Conservation (phyloP, 352 stramenopile species). For the Pythium aristosporum region DNA sequence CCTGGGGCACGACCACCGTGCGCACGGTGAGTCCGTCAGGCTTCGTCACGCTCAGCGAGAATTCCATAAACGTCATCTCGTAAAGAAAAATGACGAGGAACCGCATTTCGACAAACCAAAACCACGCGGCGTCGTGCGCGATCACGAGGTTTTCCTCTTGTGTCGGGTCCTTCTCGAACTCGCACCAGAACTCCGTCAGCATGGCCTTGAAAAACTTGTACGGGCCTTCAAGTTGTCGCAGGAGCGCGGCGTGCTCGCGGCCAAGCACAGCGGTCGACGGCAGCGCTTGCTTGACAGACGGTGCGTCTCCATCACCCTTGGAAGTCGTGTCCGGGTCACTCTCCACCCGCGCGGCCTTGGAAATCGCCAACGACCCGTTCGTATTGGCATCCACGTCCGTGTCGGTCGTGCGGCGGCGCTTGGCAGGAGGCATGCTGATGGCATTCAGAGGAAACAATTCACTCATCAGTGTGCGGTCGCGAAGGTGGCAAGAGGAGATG, state of each 20-base stretch:
- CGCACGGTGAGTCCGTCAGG: constrained; percentile 60
- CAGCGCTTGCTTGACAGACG: neutral
- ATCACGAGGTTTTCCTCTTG: constrained; percentile 38
- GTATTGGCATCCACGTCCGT: constrained; percentile 1
- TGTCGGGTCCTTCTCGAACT: constrained; percentile 50
- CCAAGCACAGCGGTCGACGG: constrained; percentile 4
- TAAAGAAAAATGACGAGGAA: constrained; percentile 82
- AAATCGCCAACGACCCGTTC: neutral
- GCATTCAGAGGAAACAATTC: too few species aligned
- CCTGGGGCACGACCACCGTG: constrained; percentile 10
- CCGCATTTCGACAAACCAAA: constrained; percentile 83
- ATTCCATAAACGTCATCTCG: constrained; percentile 86
- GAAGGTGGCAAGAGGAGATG: too few species aligned
- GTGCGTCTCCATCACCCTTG: neutral
- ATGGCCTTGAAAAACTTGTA: constrained; percentile 61
- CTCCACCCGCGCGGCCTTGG: neutral
- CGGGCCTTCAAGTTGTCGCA: constrained; percentile 20
- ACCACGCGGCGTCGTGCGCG: constrained; percentile 63
- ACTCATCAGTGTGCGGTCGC: too few species aligned
- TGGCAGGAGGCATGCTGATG: constrained; percentile 21
- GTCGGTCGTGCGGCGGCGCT: constrained; percentile 25
- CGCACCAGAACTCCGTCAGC: constrained; percentile 67
- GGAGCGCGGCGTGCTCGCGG: constrained; percentile 19
- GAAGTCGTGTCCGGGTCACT: neutral
- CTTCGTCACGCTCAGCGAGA: constrained; percentile 81